phyloP scores from a whole-genome alignment of 1,284 basidiomycete species.

The Pyrrhoderma lamaoense region DNA sequence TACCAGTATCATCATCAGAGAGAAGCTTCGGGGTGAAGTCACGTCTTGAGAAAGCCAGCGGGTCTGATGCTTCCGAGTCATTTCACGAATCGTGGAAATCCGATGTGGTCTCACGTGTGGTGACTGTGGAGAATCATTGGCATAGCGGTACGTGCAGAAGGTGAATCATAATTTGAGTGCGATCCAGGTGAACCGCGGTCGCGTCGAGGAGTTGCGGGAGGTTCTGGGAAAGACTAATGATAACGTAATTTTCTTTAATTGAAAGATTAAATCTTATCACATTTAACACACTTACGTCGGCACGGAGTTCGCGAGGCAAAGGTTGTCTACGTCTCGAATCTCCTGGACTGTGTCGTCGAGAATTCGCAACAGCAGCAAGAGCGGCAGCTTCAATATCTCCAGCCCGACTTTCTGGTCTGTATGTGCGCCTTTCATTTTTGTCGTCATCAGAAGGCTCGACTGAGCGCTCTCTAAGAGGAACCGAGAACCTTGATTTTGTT shows the following conservation, averaged over 20 bases:
- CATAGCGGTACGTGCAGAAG: conserved; percentile 16
- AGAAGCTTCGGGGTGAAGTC: conserved; percentile 25
- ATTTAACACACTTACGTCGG: conserved; percentile 2
- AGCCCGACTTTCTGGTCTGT: conserved; percentile 18
- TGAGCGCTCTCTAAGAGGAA: conserved; percentile 24
- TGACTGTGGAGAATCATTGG: conserved; percentile 19
- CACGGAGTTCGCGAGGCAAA: conserved; percentile 47
- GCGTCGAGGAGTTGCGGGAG: conserved; percentile 13
- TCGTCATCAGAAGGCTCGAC: conserved; percentile 26
- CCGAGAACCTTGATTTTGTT: conserved; percentile 38
- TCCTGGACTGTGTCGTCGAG: conserved; percentile 37
- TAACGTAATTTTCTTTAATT: not conserved
- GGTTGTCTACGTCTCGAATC: conserved; percentile 40
- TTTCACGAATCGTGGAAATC: conserved; percentile 39
- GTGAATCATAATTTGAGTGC: conserved; percentile 16
- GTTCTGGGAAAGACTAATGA: conserved; percentile 5
- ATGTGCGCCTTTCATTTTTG: conserved; percentile 18
- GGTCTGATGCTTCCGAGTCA: conserved; percentile 41
- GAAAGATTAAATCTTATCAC: too few relatives aligned
- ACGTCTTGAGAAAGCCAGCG: conserved; percentile 44
- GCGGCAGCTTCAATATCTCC: conserved; percentile 45
- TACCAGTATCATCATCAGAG: conserved; percentile 26
- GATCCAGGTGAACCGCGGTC: conserved; percentile 19
- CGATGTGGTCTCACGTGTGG: conserved; percentile 25
- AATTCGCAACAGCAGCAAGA: conserved; percentile 52